phyloP scores from a whole-genome alignment of 1,284 basidiomycete genomes.

The Calocybe gambosa region DNA sequence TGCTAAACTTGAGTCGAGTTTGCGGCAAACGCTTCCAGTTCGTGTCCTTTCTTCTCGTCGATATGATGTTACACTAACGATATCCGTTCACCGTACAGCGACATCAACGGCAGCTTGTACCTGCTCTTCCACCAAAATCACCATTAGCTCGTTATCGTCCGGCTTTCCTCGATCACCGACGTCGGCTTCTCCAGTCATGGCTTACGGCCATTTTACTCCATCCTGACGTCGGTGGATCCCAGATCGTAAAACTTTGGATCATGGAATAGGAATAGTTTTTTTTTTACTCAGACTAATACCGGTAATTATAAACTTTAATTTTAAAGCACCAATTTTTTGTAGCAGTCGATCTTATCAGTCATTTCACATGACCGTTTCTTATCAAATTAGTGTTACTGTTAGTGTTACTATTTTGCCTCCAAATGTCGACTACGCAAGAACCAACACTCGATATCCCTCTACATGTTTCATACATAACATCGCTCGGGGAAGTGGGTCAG shows the following conservation, averaged over 20 bases:
- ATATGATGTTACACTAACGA: neutral
- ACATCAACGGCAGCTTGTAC: constrained; percentile 45
- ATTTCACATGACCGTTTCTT: too few relatives aligned
- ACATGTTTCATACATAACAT: constrained; percentile 72
- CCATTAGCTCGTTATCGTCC: constrained; percentile 62
- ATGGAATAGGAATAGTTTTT: constrained; percentile 33
- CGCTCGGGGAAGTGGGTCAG: constrained; percentile 53
- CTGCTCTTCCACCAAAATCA: constrained; percentile 63
- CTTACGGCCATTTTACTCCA: constrained; percentile 61
- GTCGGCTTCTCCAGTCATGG: constrained; percentile 62
- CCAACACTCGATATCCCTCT: constrained; percentile 31
- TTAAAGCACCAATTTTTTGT: too few relatives aligned
- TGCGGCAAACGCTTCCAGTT: constrained; percentile 51
- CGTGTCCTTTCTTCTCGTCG: constrained; percentile 17
- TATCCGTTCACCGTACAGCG: constrained; percentile 22
- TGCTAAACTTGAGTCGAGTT: constrained; percentile 44
- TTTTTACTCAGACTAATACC: neutral
- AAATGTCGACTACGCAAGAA: neutral
- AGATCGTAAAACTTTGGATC: constrained; percentile 61
- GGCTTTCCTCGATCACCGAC: constrained; percentile 65
- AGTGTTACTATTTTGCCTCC: neutral
- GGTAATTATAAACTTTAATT: neutral
- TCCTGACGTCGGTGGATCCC: constrained; percentile 63
- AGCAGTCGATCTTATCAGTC: too few relatives aligned
- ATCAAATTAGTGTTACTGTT: too few relatives aligned